Evolutionary conservation across 306 rosid genomes (phyloP).

Genomic region (Citrullus colocynthis): DNA sequence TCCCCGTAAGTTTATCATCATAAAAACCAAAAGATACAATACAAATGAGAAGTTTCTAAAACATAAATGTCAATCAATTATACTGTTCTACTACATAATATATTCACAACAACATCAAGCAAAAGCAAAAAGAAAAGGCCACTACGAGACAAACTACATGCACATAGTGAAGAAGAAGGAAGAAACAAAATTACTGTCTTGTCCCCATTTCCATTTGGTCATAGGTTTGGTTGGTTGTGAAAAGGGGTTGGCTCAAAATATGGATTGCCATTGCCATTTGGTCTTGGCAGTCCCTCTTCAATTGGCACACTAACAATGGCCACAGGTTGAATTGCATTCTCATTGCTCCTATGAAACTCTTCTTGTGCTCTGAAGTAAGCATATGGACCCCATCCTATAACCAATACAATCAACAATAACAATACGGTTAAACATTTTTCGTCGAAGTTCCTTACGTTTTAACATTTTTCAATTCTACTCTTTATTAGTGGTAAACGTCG

Average conservation of each 20-base stretch:
- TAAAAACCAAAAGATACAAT: no score
- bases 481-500: no score
- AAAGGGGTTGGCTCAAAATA: background rate
- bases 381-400: constrained; percentile 88
- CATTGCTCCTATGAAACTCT: constrained; percentile 19
- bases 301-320: constrained; percentile 12
- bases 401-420: background rate
- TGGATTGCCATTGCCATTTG: constrained; percentile 14
- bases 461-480: no score
- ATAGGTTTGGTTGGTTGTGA: constrained; percentile 24
- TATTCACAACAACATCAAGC: background rate
- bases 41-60: no score
- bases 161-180: background rate
- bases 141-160: background rate
- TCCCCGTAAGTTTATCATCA: background rate
- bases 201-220: constrained; percentile 54
- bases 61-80: no score
- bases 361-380: constrained; percentile 67
- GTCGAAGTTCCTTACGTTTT: no score
- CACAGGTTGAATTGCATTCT: constrained; percentile 13
- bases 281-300: constrained; percentile 13
- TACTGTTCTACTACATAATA: no score
- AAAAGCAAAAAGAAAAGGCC: background rate
- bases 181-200: constrained; percentile 17
- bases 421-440: no score